Percentiles rank a stretch among this genome's conserved stretches.
Conservation (phyloP, 768 basidiomycete species). For the Vararia minispora region DNA sequence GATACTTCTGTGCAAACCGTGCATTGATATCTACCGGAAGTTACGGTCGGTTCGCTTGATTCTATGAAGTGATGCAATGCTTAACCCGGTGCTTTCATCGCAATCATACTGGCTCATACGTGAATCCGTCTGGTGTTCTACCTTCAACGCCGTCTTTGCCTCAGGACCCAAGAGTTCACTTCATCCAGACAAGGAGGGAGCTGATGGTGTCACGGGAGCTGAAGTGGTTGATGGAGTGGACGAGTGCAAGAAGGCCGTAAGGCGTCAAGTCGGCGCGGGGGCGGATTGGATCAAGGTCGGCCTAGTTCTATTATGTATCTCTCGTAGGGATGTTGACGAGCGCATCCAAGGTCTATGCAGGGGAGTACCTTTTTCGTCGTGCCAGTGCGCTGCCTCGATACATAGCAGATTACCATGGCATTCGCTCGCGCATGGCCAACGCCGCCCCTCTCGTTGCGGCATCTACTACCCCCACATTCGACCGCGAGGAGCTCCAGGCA, state of each 20-base stretch:
- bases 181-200: conserved; percentile 34
- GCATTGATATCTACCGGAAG: conserved; percentile 52
- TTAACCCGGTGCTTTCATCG: background rate
- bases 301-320: background rate
- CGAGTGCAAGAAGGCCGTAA: conserved; percentile 42
- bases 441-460: conserved; percentile 27
- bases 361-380: conserved; percentile 24
- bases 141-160: background rate
- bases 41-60: conserved; percentile 33
- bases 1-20: conserved; percentile 49
- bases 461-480: conserved; percentile 33
- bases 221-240: conserved; percentile 47
- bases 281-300: conserved; percentile 59
- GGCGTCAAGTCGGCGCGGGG: conserved; percentile 51
- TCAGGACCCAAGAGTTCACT: conserved; percentile 44
- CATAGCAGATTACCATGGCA: conserved; percentile 38
- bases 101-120: background rate
- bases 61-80: background rate
- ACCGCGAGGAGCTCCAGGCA: conserved; percentile 29
- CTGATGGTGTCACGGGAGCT: conserved; percentile 47
- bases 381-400: no score
- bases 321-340: conserved; percentile 3
- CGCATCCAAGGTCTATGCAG: conserved; percentile 37
- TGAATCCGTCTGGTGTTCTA: background rate
- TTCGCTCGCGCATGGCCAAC: conserved; percentile 32